Percentiles rank a stretch among this genome's conserved stretches.
These are phyloP conservation scores for Phytopythium helicoides DNA, from an alignment of 352 stramenopile genomes.

Conservation along the genomic window DNA sequence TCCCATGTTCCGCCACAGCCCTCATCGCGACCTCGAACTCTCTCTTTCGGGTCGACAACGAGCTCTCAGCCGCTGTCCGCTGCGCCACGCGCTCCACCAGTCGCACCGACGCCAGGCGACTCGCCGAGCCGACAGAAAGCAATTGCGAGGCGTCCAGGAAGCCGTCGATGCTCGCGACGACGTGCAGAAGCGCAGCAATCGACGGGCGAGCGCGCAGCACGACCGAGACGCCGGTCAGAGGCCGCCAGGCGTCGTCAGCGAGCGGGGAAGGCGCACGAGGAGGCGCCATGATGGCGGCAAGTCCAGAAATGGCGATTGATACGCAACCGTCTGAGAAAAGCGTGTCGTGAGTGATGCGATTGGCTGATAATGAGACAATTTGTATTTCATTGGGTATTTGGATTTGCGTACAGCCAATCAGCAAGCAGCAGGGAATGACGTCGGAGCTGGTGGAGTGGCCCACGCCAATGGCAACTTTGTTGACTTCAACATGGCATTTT, in stretches of 20 bases:
- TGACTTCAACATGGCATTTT: too few species aligned
- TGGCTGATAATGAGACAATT: too few species aligned
- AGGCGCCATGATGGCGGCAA: not conserved
- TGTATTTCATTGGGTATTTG: too few species aligned
- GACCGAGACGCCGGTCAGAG: not conserved
- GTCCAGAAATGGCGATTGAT: too few species aligned
- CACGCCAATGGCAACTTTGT: too few species aligned
- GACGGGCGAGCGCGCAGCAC: not conserved
- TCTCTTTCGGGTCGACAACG: not conserved
- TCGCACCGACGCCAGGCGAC: not conserved
- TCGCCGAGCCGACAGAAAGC: not conserved
- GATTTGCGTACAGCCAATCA: too few species aligned
- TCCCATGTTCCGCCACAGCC: conserved; percentile 6
- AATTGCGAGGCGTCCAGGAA: conserved; percentile 10
- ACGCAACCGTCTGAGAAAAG: too few species aligned
- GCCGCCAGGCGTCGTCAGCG: not conserved
- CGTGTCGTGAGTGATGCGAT: too few species aligned
- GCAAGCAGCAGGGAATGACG: too few species aligned
- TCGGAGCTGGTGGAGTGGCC: too few species aligned
- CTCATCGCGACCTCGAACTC: conserved; percentile 9
- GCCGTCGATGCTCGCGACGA: conserved; percentile 3
- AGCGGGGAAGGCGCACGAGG: not conserved
- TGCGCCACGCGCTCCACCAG: not conserved
- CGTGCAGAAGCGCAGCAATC: conserved; percentile 5
- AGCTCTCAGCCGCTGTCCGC: not conserved